Base-by-base conservation (phyloP, 306 rosid species). In the Vachellia collinsii region DNA sequence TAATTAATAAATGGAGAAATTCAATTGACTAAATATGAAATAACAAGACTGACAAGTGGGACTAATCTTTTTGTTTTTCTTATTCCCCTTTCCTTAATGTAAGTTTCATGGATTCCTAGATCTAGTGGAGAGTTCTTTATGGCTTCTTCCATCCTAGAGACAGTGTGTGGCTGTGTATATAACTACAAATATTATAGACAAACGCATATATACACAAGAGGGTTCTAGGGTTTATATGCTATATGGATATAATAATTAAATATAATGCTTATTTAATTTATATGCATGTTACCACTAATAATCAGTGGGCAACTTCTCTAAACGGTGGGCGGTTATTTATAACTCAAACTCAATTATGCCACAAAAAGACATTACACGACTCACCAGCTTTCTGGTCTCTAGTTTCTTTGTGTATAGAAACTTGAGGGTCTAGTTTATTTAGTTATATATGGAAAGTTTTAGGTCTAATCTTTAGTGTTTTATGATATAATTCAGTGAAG, bases 341-440 rank as follows among this genome's bases (percentile, higher is more conserved):
- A 59, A 22, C 34, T 58, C 37, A 11, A 29, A 17, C 37, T 43
- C n/a, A 20, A 23, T 48, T 70, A 70, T 2, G 79, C 47, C 70
- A 71, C n/a, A 80, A 65, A 11, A 77, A 72, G 68, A 81, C 34
- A 29, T 29, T 2, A 29, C 34, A 29, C 1, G 34, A 88, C 84
- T 83, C 79, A 44, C 64, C 67, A 72, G 72, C 85, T 81, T 84
- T 78, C 73, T 70, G 70, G 74, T 76, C 38, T 61, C 39, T 12
- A 19, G 61, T 54, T 6, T 54, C 25, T 54, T 16, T 51, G 20
- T 51, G 34, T 29, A 1, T 54, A 54, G 23, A 54, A 54, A 54
- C 61, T 54, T n/a, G 25, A 54, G 61, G 61, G 19, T 54, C 23
- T 54, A 6, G 61, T 54, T 54, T 16, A 51, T 51, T 54, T 54